phyloP scores from a whole-genome alignment of 305 asterid species.

The Fraxinus greggii region DNA sequence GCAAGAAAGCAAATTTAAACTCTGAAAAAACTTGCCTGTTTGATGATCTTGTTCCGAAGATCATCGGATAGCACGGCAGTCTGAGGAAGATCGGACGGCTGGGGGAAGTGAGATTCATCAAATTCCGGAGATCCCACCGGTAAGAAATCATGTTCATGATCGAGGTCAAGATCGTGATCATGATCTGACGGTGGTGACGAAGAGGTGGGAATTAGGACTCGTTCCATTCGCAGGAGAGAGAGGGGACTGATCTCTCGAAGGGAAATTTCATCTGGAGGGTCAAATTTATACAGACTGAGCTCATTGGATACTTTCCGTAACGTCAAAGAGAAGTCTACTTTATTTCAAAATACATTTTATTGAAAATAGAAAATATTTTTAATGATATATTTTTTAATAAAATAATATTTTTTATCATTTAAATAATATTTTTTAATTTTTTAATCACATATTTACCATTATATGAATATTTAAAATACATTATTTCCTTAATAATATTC shows the following conservation, averaged over 20 bases:
- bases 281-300: slow-evolving; percentile 26
- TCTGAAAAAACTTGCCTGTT: slow-evolving; percentile 47
- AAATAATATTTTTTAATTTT: too few relatives aligned
- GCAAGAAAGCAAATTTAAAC: neutral
- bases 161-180: slow-evolving; percentile 26
- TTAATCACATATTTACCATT: too few relatives aligned
- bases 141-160: slow-evolving; percentile 38
- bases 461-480: too few relatives aligned
- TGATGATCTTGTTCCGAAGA: slow-evolving; percentile 69
- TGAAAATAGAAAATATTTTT: too few relatives aligned
- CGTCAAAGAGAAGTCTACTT: neutral
- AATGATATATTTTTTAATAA: too few relatives aligned
- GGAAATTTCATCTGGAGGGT: neutral
- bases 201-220: slow-evolving; percentile 37
- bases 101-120: slow-evolving; percentile 36
- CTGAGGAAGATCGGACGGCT: slow-evolving; percentile 43
- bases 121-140: slow-evolving; percentile 73
- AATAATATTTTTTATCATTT: too few relatives aligned
- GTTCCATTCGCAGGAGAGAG: slow-evolving; percentile 33
- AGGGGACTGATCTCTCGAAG: slow-evolving; percentile 34
- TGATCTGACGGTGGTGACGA: slow-evolving; percentile 51
- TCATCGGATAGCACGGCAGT: slow-evolving; percentile 50
- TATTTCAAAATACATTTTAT: too few relatives aligned
- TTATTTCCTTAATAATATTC: too few relatives aligned
- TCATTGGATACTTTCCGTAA: neutral